Percentiles rank a stretch among this genome's conserved stretches.
Evolutionary conservation across 2,329 filamentous ascomycete genomes (phyloP).

Genomic region (Cyphellophora attinorum): DNA sequence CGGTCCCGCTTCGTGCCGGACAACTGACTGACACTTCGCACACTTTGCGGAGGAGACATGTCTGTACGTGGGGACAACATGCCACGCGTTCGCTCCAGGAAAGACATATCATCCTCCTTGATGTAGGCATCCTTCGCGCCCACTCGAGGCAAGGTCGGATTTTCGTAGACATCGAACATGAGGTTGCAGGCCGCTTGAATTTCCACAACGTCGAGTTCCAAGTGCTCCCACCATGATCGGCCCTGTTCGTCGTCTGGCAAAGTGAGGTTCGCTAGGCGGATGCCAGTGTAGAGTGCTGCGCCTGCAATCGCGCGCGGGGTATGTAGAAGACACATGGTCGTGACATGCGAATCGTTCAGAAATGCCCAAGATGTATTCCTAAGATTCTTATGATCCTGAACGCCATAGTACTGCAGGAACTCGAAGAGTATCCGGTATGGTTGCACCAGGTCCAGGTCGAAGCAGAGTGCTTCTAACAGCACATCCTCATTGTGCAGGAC

Average conservation of each 20-base stretch:
- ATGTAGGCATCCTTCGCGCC: constrained; percentile 31
- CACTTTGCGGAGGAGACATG: constrained; percentile 17
- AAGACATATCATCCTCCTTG: constrained; percentile 23
- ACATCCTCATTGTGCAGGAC: constrained; percentile 88
- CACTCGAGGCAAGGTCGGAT: constrained; percentile 31
- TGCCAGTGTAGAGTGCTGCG: constrained; percentile 76
- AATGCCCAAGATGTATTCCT: constrained; percentile 89
- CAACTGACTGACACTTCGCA: constrained; percentile 21
- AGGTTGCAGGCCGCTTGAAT: constrained; percentile 66
- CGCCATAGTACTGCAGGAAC: constrained; percentile 61
- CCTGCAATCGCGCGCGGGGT: constrained; percentile 73
- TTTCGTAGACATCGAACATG: constrained; percentile 52
- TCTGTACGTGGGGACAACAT: constrained; percentile 8
- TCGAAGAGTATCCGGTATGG: constrained; percentile 80
- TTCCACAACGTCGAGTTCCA: constrained; percentile 61
- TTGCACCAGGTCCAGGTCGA: constrained; percentile 83
- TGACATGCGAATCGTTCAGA: constrained; percentile 81
- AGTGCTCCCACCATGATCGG: constrained; percentile 75
- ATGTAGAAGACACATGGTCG: constrained; percentile 72
- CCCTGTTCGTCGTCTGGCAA: constrained; percentile 66
- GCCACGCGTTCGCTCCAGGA: constrained; percentile 28
- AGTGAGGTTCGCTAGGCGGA: constrained; percentile 61
- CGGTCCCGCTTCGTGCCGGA: constrained; percentile 29
- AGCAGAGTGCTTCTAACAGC: constrained; percentile 83
- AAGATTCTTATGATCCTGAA: constrained; percentile 70